Evolutionary conservation across 352 stramenopile species (phyloP).

Genomic region (Phytopythium chamaehyphon): DNA sequence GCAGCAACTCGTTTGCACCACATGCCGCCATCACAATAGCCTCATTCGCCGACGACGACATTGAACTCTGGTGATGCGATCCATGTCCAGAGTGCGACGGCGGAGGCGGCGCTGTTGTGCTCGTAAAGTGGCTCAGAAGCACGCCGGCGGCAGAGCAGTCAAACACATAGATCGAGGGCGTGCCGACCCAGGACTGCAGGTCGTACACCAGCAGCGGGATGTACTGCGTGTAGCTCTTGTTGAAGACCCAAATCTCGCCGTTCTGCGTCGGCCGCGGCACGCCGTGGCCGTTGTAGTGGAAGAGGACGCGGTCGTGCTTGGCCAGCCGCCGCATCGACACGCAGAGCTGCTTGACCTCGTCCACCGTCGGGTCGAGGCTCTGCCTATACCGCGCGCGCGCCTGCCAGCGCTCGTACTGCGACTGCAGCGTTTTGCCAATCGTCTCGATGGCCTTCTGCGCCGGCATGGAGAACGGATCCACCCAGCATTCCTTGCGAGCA

Average conservation of each 20-base stretch:
- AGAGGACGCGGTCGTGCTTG: conserved; percentile 93
- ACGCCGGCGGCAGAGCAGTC: conserved; percentile 97
- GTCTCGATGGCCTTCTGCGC: conserved; percentile 94
- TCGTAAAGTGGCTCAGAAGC: conserved; percentile 92
- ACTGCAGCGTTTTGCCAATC: conserved; percentile 94
- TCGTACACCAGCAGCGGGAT: conserved; percentile 97
- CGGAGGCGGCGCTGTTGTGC: conserved; percentile 22
- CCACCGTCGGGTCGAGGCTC: conserved; percentile 95
- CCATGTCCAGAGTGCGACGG: conserved; percentile 9
- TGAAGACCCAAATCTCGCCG: conserved; percentile 99
- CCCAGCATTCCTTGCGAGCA: conserved; percentile 97
- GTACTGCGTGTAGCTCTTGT: conserved; percentile 99
- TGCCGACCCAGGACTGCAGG: conserved; percentile 92
- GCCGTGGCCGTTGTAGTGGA: conserved; percentile 99
- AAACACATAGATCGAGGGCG: conserved; percentile 95
- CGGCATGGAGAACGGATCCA: conserved; percentile 94
- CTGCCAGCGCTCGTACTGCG: conserved; percentile 97
- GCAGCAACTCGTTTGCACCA: conserved; percentile 92
- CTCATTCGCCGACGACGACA: conserved; percentile 53
- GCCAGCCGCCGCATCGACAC: conserved; percentile 89
- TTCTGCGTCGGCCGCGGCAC: conserved; percentile 96
- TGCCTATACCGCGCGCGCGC: conserved; percentile 91
- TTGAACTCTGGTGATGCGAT: conserved; percentile 11
- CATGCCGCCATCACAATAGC: conserved; percentile 97
- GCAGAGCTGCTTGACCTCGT: conserved; percentile 95